Evolutionary conservation across 768 basidiomycete genomes (phyloP).

Genomic region (Serendipita indica): DNA sequence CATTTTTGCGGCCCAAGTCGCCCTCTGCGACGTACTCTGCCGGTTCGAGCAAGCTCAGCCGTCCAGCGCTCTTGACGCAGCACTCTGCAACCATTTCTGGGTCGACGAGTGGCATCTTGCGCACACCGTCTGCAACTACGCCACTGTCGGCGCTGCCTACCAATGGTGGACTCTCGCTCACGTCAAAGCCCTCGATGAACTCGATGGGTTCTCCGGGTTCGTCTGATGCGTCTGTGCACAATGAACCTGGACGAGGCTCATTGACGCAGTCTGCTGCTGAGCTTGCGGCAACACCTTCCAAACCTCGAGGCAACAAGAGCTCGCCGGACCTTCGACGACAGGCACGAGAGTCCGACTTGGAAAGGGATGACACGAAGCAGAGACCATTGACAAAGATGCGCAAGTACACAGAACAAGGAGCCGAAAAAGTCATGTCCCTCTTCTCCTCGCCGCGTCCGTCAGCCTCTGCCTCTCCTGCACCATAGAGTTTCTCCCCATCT

Average conservation of each 20-base stretch:
- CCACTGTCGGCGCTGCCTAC: conserved; percentile 26
- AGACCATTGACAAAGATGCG: conserved; percentile 58
- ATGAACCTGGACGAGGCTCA: background rate
- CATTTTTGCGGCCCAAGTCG: conserved; percentile 60
- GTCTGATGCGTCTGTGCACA: conserved; percentile 52
- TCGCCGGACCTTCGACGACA: conserved; percentile 1
- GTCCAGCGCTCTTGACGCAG: background rate
- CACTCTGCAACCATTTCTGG: conserved; percentile 6
- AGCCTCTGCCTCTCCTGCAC: background rate
- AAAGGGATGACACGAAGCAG: conserved; percentile 30
- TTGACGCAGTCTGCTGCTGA: conserved; percentile 10
- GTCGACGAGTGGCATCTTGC: conserved; percentile 31
- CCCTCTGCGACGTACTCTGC: conserved; percentile 32
- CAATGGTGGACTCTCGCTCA: conserved; percentile 48
- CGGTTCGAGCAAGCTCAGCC: conserved; percentile 11
- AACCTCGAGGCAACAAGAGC: background rate
- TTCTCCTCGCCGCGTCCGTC: conserved; percentile 50
- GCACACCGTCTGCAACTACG: conserved; percentile 50
- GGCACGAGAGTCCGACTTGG: background rate
- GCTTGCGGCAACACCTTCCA: background rate
- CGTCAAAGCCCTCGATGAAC: conserved; percentile 62
- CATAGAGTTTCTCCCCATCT: too few species aligned
- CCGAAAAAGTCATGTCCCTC: conserved; percentile 71
- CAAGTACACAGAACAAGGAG: conserved; percentile 77
- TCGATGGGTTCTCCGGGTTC: conserved; percentile 59